phyloP scores from a whole-genome alignment of 2,329 filamentous ascomycete species.

The Achaetomium macrosporum region DNA sequence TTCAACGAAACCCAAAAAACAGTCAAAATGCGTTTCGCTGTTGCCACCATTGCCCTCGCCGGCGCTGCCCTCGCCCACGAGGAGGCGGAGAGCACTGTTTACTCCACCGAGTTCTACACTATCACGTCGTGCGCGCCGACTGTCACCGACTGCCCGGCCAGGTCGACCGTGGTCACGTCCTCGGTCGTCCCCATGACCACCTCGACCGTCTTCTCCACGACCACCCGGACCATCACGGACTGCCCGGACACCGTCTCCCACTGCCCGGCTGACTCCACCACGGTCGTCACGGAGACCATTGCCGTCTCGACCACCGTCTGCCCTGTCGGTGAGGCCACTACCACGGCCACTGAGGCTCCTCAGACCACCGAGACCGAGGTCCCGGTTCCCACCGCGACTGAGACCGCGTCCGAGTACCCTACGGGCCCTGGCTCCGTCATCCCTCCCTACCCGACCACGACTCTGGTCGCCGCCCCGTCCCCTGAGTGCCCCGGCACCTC shows the following conservation, averaged over 20 bases:
- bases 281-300: conserved; percentile 34
- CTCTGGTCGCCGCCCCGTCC: conserved; percentile 25
- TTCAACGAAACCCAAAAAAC: conserved; percentile 22
- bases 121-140: conserved; percentile 53
- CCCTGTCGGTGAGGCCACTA: conserved; percentile 23
- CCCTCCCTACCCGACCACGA: conserved; percentile 22
- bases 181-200: conserved; percentile 34
- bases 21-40: conserved; percentile 59
- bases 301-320: conserved; percentile 42
- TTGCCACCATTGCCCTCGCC: conserved; percentile 45
- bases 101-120: conserved; percentile 53
- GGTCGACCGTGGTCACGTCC: conserved; percentile 26
- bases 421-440: conserved; percentile 25
- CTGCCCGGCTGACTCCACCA: conserved; percentile 48
- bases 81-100: conserved; percentile 40
- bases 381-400: conserved; percentile 7
- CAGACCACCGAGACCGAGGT: background rate
- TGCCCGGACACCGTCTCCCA: conserved; percentile 56
- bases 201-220: conserved; percentile 51
- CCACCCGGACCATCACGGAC: conserved; percentile 55
- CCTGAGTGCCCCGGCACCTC: conserved; percentile 32
- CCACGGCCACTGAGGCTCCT: conserved; percentile 4
- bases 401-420: conserved; percentile 8
- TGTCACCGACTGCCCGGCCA: conserved; percentile 46
- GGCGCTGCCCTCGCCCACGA: conserved; percentile 34